Base-by-base conservation (phyloP, 306 rosid genomes). In the Vigna angularis region DNA sequence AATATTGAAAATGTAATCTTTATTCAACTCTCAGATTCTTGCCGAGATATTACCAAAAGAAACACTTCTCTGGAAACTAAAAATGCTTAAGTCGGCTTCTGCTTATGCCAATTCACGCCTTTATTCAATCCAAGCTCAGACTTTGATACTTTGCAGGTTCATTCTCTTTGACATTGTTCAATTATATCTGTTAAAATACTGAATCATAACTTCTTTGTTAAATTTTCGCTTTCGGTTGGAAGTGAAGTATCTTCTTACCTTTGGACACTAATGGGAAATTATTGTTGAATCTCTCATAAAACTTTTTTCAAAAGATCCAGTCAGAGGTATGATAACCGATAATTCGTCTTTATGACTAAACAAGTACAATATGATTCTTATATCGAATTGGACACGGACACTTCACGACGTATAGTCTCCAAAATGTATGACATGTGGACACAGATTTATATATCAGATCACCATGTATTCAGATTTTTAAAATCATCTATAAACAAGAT, bases 101-200 rank as follows among this genome's bases (percentile, higher is more conserved):
- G 82, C 83, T 10, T 86, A 85, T 87, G 86, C 85, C 77, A 48
- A 83, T 83, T 89, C 99, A 64, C 93, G 88, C 50, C 89, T 95
- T 73, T 86, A 88, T 72, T 92, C 97, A 72, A 79, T 91, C 53
- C 91, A 91, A 85, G 89, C 98, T 79, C 91, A 91, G 81, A 89
- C 88, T 18, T 81, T 95, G 86, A 78, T 93, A 70, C 91, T 95
- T 57, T 83, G 84, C 92, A 93, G 98, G 98, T 95, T 58, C 73
- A 32, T 73, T 44, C 40, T 74, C 75, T 44, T 51, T 56, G 20
- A 9, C 62, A 57, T 20, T 63, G 14, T 48, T 16, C 66, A 72
- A 61, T 81, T 57, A 20, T 51, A 30, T 70, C 34, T 20, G 50
- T 53, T 53, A 38, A 57, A 67, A 40, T 70, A 48, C 42, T 59